These are phyloP conservation scores for Gautieria morchelliformis DNA, from an alignment of 768 basidiomycete species.

Conservation along the genomic window DNA sequence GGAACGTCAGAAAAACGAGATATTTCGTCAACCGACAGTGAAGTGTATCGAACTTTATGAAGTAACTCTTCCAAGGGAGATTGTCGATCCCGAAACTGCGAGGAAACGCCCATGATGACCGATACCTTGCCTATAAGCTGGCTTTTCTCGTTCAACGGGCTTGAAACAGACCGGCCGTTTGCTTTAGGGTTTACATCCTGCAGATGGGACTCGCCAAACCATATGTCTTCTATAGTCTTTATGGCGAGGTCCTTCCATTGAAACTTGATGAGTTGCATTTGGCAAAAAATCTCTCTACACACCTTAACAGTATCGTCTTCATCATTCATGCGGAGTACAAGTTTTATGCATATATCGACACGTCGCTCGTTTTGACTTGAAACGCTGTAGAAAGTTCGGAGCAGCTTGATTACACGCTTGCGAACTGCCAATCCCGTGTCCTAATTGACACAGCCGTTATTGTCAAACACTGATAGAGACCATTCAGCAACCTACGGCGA, in stretches of 20 bases:
- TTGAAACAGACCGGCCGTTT: constrained; percentile 9
- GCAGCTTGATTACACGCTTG: constrained; percentile 91
- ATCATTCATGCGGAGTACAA: constrained; percentile 79
- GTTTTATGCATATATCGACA: constrained; percentile 71
- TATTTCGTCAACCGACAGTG: neutral
- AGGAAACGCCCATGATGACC: constrained; percentile 79
- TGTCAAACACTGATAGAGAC: neutral
- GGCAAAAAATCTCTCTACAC: neutral
- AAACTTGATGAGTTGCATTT: constrained; percentile 2
- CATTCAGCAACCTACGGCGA: constrained; percentile 51
- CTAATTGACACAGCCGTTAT: constrained; percentile 28
- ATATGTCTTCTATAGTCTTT: constrained; percentile 84
- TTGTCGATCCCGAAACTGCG: constrained; percentile 73
- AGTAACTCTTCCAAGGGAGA: constrained; percentile 79
- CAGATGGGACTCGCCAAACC: constrained; percentile 46
- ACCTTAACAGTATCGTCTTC: constrained; percentile 90
- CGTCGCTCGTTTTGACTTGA: constrained; percentile 49
- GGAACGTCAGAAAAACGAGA: neutral
- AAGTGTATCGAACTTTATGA: constrained; percentile 36
- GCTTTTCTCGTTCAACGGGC: constrained; percentile 37
- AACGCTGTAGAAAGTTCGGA: constrained; percentile 70
- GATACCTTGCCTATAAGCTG: constrained; percentile 55
- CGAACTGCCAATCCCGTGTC: constrained; percentile 91
- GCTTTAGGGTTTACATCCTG: neutral
- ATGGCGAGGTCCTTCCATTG: constrained; percentile 60